Conservation (phyloP, 805 yeast genomes). For the Candida succiphila region DNA sequence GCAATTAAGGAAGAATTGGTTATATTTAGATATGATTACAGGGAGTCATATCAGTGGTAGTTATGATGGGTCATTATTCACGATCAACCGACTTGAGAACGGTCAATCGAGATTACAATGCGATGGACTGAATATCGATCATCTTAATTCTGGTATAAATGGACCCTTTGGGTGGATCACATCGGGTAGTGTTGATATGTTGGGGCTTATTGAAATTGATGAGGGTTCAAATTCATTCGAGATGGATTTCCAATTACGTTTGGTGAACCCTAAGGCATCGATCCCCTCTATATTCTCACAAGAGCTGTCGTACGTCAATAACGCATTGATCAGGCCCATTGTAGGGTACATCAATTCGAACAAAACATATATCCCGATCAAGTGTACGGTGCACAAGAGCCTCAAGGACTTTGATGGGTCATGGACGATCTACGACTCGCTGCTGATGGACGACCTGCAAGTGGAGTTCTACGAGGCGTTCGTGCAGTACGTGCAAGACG, state of each 20-base stretch:
- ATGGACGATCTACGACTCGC: slow-evolving; percentile 91
- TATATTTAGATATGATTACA: slow-evolving; percentile 76
- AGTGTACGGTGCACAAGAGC: slow-evolving; percentile 71
- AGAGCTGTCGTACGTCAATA: slow-evolving; percentile 86
- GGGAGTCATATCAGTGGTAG: slow-evolving; percentile 84
- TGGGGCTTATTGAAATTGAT: slow-evolving; percentile 84
- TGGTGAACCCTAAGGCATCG: slow-evolving; percentile 80
- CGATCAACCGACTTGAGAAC: slow-evolving; percentile 54
- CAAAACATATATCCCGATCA: slow-evolving; percentile 81
- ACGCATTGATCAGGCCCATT: slow-evolving; percentile 87
- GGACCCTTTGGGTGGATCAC: slow-evolving; percentile 99
- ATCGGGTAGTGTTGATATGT: slow-evolving; percentile 83
- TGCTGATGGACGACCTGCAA: slow-evolving; percentile 84
- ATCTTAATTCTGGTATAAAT: slow-evolving; percentile 76
- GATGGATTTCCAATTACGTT: slow-evolving; percentile 67
- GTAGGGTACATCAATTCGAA: slow-evolving; percentile 90
- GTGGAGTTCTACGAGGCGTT: slow-evolving; percentile 87
- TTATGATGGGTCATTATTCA: slow-evolving; percentile 87
- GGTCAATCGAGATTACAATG: slow-evolving; percentile 62
- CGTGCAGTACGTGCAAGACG: slow-evolving; percentile 82
- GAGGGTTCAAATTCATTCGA: slow-evolving; percentile 46
- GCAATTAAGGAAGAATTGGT: slow-evolving; percentile 82
- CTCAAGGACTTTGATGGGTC: slow-evolving; percentile 85
- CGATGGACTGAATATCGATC: slow-evolving; percentile 80
- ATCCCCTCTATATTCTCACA: slow-evolving; percentile 82